Percentiles rank a stretch among this genome's conserved stretches.
Evolutionary conservation across 139 green algal species (phyloP).

Genomic region (Dunaliella primolecta): DNA sequence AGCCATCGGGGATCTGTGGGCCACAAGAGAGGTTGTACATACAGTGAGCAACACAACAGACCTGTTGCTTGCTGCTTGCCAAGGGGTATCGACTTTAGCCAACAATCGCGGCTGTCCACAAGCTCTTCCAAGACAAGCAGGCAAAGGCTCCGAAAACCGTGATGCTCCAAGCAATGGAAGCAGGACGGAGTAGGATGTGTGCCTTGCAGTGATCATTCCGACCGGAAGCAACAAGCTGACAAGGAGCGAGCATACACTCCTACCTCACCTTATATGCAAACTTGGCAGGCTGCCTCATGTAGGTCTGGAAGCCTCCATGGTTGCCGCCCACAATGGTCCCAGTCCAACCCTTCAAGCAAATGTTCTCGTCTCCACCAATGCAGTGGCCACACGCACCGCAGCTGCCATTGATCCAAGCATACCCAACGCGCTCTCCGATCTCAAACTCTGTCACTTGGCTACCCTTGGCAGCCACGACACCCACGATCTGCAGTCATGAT

Average conservation of each 20-base stretch:
- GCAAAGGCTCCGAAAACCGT: too few relatives aligned
- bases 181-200: too few relatives aligned
- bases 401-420: slow-evolving; percentile 50
- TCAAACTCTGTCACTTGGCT: neutral
- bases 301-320: slow-evolving; percentile 37
- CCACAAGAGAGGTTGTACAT: too few relatives aligned
- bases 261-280: slow-evolving; percentile 31
- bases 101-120: too few relatives aligned
- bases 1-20: slow-evolving; percentile 34
- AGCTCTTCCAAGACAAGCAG: too few relatives aligned
- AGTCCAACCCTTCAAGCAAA: neutral
- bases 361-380: slow-evolving; percentile 41
- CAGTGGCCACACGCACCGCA: slow-evolving; percentile 55
- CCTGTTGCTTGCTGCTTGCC: too few relatives aligned
- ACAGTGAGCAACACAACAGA: too few relatives aligned
- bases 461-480: neutral
- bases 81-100: too few relatives aligned
- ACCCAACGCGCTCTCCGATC: slow-evolving; percentile 39
- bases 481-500: neutral
- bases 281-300: slow-evolving; percentile 27
- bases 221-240: too few relatives aligned
- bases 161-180: too few relatives aligned
- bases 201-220: too few relatives aligned
- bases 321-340: slow-evolving; percentile 11
- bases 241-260: too few relatives aligned